Base-by-base conservation (phyloP, 139 green algal species). In the Deuterostichococcus epilithicus region DNA sequence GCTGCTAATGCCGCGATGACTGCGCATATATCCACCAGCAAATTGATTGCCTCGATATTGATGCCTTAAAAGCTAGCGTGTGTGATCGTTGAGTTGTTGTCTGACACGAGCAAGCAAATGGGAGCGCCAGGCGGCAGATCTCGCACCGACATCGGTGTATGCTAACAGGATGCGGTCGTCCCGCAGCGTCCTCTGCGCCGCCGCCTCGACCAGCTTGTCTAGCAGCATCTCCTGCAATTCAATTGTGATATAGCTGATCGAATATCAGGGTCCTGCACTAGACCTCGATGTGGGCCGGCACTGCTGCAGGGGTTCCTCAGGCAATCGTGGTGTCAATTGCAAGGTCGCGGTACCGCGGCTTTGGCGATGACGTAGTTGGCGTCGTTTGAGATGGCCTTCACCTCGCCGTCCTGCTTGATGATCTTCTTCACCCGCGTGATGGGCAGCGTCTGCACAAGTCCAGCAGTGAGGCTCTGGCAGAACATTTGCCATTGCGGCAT, bases 401-500 rank as follows among this genome's bases (percentile, higher is more conserved):
- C 76, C 68, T 80, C 76, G 8, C 63, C 68, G 33, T 80, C 76
- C 37, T 68, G 44, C 42, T 80, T 80, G 63, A 80, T 80, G 34
- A 80, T 70, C 32, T 45, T 42, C 47, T 80, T 80, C 33, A 80
- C 60, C 6, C 76, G 70, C 28, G 35, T 72, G 1, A 80, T 33
- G 6, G 76, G 76, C 13, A 80, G 68, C 45, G 74, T 59, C 76
- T 80, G 76, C 34, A 33, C 26, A 0, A 28, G 3, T 5, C 13
- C 8, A n/a, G 3, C 13, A 25, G 28, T 20, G 18, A 63, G 26
- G 52, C 3, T 63, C 3, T 20, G 52, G 18, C 52, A 28, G 10
- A 23, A 28, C 10, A 20, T 13, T 63, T n/a, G 52, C 52, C 8
- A 52, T n/a, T n/a, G n/a, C 8, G 42, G 42, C 8, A 8, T 52